These are phyloP conservation scores for Urtica urens DNA, from an alignment of 306 rosid species.

Conservation along the genomic window DNA sequence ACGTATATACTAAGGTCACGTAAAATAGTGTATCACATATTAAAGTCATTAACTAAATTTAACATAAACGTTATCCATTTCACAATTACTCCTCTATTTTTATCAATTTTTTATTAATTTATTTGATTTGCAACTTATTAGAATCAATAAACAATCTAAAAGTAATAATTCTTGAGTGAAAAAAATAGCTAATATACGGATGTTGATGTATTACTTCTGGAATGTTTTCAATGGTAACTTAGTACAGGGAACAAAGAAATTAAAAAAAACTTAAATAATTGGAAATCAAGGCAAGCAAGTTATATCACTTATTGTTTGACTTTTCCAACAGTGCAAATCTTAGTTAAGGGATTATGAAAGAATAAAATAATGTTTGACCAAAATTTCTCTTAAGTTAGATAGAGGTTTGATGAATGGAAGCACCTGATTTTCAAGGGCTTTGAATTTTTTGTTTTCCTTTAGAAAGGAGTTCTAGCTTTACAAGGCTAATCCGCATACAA, in stretches of 20 bases:
- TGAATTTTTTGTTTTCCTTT: conserved; percentile 18
- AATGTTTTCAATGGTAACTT: conserved; percentile 7
- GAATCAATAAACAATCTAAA: no score
- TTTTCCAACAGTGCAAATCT: not conserved
- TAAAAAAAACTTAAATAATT: conserved; percentile 6
- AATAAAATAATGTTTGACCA: conserved; percentile 29
- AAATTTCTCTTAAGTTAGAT: conserved; percentile 49
- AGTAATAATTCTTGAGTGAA: no score
- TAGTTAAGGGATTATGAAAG: not conserved
- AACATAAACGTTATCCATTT: not conserved
- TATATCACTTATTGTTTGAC: conserved; percentile 3
- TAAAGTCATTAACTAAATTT: no score
- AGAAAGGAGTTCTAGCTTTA: conserved; percentile 14
- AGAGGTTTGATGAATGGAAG: conserved; percentile 45
- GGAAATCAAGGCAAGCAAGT: conserved; percentile 6
- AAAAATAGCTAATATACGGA: no score
- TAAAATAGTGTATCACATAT: no score
- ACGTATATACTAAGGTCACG: no score
- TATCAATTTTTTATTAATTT: no score
- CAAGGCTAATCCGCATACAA: conserved; percentile 16
- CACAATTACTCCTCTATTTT: not conserved
- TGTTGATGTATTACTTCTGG: no score
- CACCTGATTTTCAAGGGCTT: conserved; percentile 49
- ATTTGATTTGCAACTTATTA: no score
- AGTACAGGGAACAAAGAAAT: conserved; percentile 1